Base-by-base conservation (phyloP, 257 asterid genomes). In the Jacaranda mimosifolia region DNA sequence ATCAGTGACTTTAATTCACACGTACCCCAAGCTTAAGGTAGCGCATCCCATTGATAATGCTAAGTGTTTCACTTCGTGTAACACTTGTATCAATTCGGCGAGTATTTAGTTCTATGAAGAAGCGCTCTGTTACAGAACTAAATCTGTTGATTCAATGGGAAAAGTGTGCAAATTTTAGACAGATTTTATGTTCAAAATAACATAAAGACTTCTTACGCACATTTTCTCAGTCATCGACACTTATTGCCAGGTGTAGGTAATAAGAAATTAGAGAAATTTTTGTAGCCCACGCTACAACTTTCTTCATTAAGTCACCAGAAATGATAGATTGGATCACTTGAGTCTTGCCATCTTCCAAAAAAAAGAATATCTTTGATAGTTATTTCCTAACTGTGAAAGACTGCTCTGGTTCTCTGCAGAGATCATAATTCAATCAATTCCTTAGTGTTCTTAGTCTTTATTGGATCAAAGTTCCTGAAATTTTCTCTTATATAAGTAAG, bases 21-120 rank as follows among this genome's bases (percentile, higher is more conserved):
- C 97, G 43, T 88, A 93, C 99, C 96, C 98, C 99, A 77, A 96
- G 97, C 80, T 96, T 93, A 78, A 96, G 94, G 89, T 96, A 93
- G 81, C 99, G 97, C 98, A 96, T 89, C 73, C 99, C 99, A 67
- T 91, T 91, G 77, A 93, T 93, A 64, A 96, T 90, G 84, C 96
- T 91, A 78, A 96, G 99, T 76, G 99, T 92, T 91, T 93, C 99
- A 81, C 96, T 90, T 79, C 97, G 95, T 79, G 99, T 96, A 86
- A 83, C 89, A 79, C 90, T 96, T 43, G 96, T 89, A 86, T 93
- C 99, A 70, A 93, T 91, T 45, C 98, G 93, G 58, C 98, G 98
- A 70, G 97, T 87, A 87, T 91, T 96, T 76, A 90, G 92, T 86
- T 96, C 98, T 97, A 90, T 89, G 94, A 93, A 96, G 86, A 96